Conservation (phyloP, 1,284 basidiomycete species). For the Ustilago sp. region DNA sequence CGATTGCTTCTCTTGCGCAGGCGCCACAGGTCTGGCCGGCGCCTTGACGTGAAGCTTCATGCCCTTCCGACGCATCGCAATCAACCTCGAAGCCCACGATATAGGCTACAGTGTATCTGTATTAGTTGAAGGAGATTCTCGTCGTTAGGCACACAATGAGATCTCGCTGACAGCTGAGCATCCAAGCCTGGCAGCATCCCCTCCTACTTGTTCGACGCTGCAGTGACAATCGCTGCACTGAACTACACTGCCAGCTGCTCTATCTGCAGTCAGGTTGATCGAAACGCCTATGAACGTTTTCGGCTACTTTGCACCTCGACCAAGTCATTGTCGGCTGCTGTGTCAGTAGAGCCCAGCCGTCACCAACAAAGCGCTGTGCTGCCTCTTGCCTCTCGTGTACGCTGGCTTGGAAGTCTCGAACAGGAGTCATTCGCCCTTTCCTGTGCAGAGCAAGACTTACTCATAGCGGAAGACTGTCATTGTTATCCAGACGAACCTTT, state of each 20-base stretch:
- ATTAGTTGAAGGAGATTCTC: constrained; percentile 30
- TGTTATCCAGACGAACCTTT: neutral
- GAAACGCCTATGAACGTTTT: constrained; percentile 8
- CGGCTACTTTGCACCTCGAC: neutral
- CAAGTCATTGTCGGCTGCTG: neutral
- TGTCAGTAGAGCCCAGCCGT: neutral
- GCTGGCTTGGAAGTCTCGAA: neutral
- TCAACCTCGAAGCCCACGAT: too few relatives aligned
- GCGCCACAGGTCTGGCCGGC: neutral
- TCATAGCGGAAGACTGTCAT: neutral
- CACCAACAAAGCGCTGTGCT: neutral
- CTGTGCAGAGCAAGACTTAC: neutral
- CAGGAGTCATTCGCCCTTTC: too few relatives aligned
- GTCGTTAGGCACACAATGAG: neutral
- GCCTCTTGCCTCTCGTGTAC: neutral
- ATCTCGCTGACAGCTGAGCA: neutral
- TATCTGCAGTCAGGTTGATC: constrained; percentile 21
- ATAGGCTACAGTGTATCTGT: constrained; percentile 3
- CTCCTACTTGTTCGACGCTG: too few relatives aligned
- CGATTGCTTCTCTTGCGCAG: neutral
- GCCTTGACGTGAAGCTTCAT: neutral
- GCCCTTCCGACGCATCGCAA: neutral
- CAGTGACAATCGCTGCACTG: neutral
- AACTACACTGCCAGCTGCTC: neutral
- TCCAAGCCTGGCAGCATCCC: neutral